Conservation (phyloP, 108 stramenopile genomes). For the Conticribra weissflogii region DNA sequence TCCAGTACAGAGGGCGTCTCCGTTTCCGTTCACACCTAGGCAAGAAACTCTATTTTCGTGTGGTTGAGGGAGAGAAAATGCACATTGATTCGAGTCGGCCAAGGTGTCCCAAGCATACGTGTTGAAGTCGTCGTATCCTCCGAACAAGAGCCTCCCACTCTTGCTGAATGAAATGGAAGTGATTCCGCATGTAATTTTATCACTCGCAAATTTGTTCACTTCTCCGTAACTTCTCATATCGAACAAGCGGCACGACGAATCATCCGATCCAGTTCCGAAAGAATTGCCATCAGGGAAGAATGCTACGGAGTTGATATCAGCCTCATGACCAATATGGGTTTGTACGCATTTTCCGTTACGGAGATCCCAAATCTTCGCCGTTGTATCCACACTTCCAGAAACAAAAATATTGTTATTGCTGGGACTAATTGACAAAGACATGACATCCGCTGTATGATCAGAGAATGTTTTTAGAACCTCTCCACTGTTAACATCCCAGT, state of each 20-base stretch:
- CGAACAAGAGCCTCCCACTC: constrained; percentile 88
- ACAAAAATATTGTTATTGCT: constrained; percentile 89
- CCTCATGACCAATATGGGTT: constrained; percentile 95
- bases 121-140: constrained; percentile 83
- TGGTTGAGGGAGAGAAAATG: constrained; percentile 66
- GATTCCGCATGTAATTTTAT: constrained; percentile 76
- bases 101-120: constrained; percentile 84
- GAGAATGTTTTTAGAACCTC: constrained; percentile 80
- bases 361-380: constrained; percentile 98
- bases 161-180: constrained; percentile 79
- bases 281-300: constrained; percentile 94
- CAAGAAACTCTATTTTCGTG: constrained; percentile 97
- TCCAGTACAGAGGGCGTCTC: constrained; percentile 96
- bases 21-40: constrained; percentile 89
- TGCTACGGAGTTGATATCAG: constrained; percentile 96
- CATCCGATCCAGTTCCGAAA: constrained; percentile 95
- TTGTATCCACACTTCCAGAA: constrained; percentile 94
- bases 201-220: constrained; percentile 85
- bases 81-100: constrained; percentile 34
- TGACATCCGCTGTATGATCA: constrained; percentile 97
- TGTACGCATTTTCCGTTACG: constrained; percentile 78
- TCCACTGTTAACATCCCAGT: constrained; percentile 93
- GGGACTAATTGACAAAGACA: constrained; percentile 86
- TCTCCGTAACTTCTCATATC: constrained; percentile 94
- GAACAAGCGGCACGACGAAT: constrained; percentile 93